Conservation (phyloP, 495 filamentous ascomycete species). For the Penicillium paradoxum region DNA sequence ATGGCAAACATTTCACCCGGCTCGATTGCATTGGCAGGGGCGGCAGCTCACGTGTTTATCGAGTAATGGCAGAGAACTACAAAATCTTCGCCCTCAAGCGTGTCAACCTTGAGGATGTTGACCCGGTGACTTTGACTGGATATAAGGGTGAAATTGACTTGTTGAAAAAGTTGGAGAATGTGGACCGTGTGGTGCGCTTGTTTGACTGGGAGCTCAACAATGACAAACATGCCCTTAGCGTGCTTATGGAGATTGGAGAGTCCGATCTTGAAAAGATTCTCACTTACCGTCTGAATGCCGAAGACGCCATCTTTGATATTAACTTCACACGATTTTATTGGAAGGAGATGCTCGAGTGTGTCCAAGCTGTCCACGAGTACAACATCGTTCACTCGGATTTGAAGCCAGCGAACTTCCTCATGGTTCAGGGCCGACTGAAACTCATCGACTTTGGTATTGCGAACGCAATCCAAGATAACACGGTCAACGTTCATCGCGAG, state of each 20-base stretch:
- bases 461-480: constrained; percentile 93
- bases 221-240: constrained; percentile 76
- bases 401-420: constrained; percentile 90
- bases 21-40: constrained; percentile 88
- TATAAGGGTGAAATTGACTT: constrained; percentile 98
- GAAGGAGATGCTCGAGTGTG: constrained; percentile 98
- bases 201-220: constrained; percentile 93
- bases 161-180: constrained; percentile 70
- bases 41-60: constrained; percentile 88
- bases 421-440: constrained; percentile 79
- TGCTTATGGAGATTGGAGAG: constrained; percentile 98
- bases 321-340: constrained; percentile 95
- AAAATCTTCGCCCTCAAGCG: constrained; percentile 92
- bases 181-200: constrained; percentile 82
- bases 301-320: constrained; percentile 73
- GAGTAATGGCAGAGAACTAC: constrained; percentile 93
- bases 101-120: constrained; percentile 85
- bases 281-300: constrained; percentile 62
- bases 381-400: constrained; percentile 96
- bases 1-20: constrained; percentile 83
- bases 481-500: constrained; percentile 95
- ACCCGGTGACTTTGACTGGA: constrained; percentile 73
- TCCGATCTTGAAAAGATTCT: constrained; percentile 89
- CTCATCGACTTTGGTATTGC: constrained; percentile 97
- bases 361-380: constrained; percentile 76